Evolutionary conservation across 1,139 yeast species (phyloP), one percentile per base, ranked within the genome.

Genomic region (Debaryomycetaceae sp.): DNA sequence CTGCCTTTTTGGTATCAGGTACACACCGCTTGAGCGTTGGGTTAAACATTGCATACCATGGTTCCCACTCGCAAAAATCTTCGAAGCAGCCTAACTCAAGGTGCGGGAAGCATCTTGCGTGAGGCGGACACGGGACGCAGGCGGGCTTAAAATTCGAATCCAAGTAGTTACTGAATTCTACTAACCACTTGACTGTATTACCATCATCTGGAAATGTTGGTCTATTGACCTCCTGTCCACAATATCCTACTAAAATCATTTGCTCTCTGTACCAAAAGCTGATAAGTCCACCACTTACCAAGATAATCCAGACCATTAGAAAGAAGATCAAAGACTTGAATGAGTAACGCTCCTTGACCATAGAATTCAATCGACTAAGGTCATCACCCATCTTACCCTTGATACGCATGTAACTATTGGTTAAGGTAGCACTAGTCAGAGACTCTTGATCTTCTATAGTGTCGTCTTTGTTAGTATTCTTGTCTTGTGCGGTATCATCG

Each of bases 71-170:
- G 37, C 81, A 67, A 60, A 76, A 89, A 46, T 85, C 95, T 39
- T 82, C 83, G 54, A 79, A 83, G 62, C 97, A 90, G 44, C 76
- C 80, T 14, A 86, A 60, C 49, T 76, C 69, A 54, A 84, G 69
- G 41, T 74, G 63, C 27, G 82, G 79, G 49, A 75, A 79, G 61
- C 98, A 93, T 42, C 80, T 70, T 1, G 95, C 95, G 63, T 91
- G 87, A 7, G 74, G 75, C 1, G 98, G 98, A 58, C 98, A 91
- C 34, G 79, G 79, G 6, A 77, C 66, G 64, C 98, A 93, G 2
- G 56, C 48, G 4, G 97, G 96, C 43, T 78, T 78, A 44, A 63
- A 61, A 45, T 66, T 56, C 2, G 51, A 43, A 46, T 74, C 78
- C 45, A 74, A 56, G 45, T 59, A 63, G 3, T 57, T 53, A 6